Evolutionary conservation across 2,329 filamentous ascomycete genomes (phyloP), one percentile per base, ranked within the genome.

Genomic region (Bimuria novae-zelandiae): DNA sequence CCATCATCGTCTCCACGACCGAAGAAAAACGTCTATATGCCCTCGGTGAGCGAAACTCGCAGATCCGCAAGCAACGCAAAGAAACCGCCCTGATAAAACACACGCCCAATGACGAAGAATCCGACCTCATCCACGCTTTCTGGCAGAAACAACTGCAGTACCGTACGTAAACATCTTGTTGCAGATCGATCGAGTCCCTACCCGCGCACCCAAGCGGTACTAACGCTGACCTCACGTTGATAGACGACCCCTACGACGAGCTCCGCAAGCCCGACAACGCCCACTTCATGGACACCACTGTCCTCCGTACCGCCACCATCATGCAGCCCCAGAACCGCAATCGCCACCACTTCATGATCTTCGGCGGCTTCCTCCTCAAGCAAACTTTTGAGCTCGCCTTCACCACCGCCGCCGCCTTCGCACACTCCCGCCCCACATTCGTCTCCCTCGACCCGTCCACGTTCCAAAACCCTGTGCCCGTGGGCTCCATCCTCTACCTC

Each of bases 331-430:
- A 89, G 70, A 83, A 86, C 69, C 82, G 86, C 42, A 88, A 88
- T 70, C 74, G 85, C 1, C 87, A 90, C 71, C 85, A 88, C 63
- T 89, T 88, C 70, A 89, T 90, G 87, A 89, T 91, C 49, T 91
- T 90, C 63, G 88, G 88, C 46, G 88, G 88, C 12, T 90, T 87
- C 68, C 80, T 90, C 10, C 78, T 91, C 10, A 89, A 89, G 67
- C 85, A 89, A 65, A 88, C 87, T 0, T 90, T 90, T 63, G 88
- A 91, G 72, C 79, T 90, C 6, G 88, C 88, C 1, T 91, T 90
- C 74, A 89, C 87, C 69, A 89, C 86, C 64, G 87, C 86, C 0
- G 86, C 88, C 1, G 84, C 84, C 7, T 89, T 89, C 66, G 84
- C 87, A 0, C 87, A 89, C 66, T 81, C 83, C 1, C 79, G 87